phyloP scores from a whole-genome alignment of 1,284 basidiomycete genomes.

The Boletus putidus region DNA sequence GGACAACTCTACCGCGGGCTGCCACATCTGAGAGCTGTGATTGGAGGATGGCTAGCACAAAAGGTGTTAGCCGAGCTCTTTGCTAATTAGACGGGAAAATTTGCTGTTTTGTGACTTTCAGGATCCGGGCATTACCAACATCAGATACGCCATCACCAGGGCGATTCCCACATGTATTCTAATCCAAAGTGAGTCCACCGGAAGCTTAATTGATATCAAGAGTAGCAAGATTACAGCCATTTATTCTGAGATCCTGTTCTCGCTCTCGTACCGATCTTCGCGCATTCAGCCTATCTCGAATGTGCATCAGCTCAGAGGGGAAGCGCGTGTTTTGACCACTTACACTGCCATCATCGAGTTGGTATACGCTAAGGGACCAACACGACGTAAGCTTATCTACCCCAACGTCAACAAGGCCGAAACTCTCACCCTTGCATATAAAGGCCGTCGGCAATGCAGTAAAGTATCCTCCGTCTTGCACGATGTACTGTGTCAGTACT shows the following conservation, averaged over 20 bases:
- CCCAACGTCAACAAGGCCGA: not conserved
- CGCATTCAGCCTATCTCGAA: slow-evolving; percentile 15
- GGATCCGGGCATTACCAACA: too few relatives aligned
- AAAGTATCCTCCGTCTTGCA: not conserved
- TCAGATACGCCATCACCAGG: too few relatives aligned
- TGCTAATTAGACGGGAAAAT: too few relatives aligned
- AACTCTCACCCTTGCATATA: slow-evolving; percentile 11
- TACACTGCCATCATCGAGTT: slow-evolving; percentile 27
- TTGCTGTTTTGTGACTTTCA: too few relatives aligned
- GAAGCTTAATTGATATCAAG: slow-evolving; percentile 5
- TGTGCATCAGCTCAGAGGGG: not conserved
- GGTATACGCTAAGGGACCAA: slow-evolving; percentile 7
- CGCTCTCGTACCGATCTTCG: slow-evolving; percentile 12
- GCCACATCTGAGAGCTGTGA: too few relatives aligned
- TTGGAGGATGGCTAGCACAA: too few relatives aligned
- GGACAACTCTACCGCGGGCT: too few relatives aligned
- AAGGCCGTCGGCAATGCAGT: not conserved
- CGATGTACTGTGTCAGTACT: not conserved
- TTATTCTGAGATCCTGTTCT: not conserved
- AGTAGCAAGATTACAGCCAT: slow-evolving; percentile 9
- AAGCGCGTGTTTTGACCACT: not conserved
- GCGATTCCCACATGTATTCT: too few relatives aligned
- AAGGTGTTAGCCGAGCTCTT: too few relatives aligned
- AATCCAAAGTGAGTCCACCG: too few relatives aligned
- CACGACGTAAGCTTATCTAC: not conserved